Base-by-base conservation (phyloP, 495 filamentous ascomycete species). In the Talaromyces adpressus region DNA sequence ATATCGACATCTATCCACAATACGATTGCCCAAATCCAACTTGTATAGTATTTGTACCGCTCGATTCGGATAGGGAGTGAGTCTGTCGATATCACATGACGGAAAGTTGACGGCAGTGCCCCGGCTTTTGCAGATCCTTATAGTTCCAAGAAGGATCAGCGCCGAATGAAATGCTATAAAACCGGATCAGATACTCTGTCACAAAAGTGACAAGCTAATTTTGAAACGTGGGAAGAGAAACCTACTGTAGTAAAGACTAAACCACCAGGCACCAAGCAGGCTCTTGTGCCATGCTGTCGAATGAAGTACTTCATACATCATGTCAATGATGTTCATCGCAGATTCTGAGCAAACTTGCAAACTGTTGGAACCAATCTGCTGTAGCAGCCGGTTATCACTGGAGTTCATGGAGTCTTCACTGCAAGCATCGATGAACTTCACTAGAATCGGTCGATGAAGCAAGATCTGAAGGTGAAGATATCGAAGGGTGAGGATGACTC, bases 231-330 rank as follows among this genome's bases (percentile, higher is more conserved):
- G 32, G 12, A 18, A 45, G 14, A 2, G 16, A 18, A 45, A 45
- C 41, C 18, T 18, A 75, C 73, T 75, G 61, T 75, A 77, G 47
- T 75, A 77, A 39, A 77, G 53, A 22, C 75, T 71, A 59, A 72
- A 77, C 61, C 72, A 73, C 75, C 75, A 77, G n/a, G 76, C 76
- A n/a, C 75, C 75, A 16, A 77, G 58, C 2, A 75, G 57, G 27
- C 68, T 62, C 32, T 70, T 52, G 62, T 69, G 61, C 64, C 41
- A 62, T 66, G 59, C 64, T 14, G 34, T 53, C 2, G 57, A 59
- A 11, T 53, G 11, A 11, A 70, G 69, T 23, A 75, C 67, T 16
- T 64, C 72, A 32, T 69, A 65, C 8, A 77, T 71, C n/a, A 71
- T 77, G 59, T 71, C 66, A 39, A 77, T 72, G 2, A 74, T 75